Conservation (phyloP, 2,329 filamentous ascomycete genomes). For the Cladosporium halotolerans region DNA sequence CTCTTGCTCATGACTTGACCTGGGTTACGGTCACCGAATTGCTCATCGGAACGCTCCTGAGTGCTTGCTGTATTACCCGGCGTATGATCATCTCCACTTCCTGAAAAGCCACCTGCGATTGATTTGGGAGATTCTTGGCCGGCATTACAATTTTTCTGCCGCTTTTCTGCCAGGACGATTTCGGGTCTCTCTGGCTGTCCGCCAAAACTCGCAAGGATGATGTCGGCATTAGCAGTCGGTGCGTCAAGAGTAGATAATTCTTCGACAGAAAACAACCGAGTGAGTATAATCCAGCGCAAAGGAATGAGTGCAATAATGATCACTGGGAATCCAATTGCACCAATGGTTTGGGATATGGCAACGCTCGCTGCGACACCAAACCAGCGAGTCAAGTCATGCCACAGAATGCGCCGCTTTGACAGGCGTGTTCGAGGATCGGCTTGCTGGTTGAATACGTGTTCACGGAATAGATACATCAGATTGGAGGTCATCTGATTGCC, state of each 20-base stretch:
- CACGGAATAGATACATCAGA: slow-evolving; percentile 43
- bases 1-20: too few species aligned
- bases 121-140: too few species aligned
- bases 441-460: slow-evolving; percentile 42
- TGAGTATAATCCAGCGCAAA: slow-evolving; percentile 44
- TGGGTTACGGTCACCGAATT: too few species aligned
- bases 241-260: slow-evolving; percentile 49
- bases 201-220: slow-evolving; percentile 48
- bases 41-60: too few species aligned
- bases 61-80: too few species aligned
- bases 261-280: slow-evolving; percentile 42
- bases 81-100: too few species aligned
- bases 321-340: slow-evolving; percentile 54
- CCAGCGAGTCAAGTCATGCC: slow-evolving; percentile 48
- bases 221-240: slow-evolving; percentile 47
- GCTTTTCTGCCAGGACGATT: slow-evolving; percentile 11
- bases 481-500: slow-evolving; percentile 49
- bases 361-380: slow-evolving; percentile 49
- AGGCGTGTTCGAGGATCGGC: slow-evolving; percentile 43
- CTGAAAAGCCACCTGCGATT: too few species aligned
- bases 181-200: slow-evolving; percentile 40
- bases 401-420: slow-evolving; percentile 39
- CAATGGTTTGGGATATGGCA: slow-evolving; percentile 54
- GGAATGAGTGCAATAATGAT: slow-evolving; percentile 53
- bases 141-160: background rate